Base-by-base conservation (phyloP, 225 moss, liverwort and hornwort genomes). In the Marchantia paleacea region DNA sequence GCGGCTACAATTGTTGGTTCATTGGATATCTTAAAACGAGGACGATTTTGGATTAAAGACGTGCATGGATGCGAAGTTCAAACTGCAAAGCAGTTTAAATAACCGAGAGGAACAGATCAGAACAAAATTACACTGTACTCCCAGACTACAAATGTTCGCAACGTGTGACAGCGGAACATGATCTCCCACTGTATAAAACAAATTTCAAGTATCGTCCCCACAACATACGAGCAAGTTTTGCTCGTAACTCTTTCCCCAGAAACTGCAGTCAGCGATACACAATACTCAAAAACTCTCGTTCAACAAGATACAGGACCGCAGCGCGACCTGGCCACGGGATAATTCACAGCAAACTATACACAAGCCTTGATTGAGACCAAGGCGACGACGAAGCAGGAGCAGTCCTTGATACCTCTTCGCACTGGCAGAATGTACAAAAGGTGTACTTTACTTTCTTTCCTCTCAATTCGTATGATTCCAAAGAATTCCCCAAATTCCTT, bases 31-130 rank as follows among this genome's bases (percentile, higher is more conserved):
- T 39, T 7, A 16, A 16, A 10, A 24, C 24, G n/a, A 51, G 11
- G 72, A 66, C 11, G 5, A 58, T 12, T 15, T 18, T 7, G 60
- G 22, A 60, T 18, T 16, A 62, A n/a, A 12, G 29, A 71, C 71
- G 48, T n/a, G 51, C 50, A 72, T 72, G 51, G 72, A 50, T 72
- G 50, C 10, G 25, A 48, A 72, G 15, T n/a, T 12, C 11, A 72
- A 72, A 72, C 72, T 72, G 72, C 72, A 72, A 72, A 72, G 72
- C 72, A 72, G 72, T 72, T 72, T 71, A 18, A 71, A 51, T 71
- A 51, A 51, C 72, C 25, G 51, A 51, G 50, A 51, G 50, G 12
- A 72, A 72, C 39, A 71, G 49, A 49, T 71, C 20, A 71, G 71
- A 48, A 11, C 49, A 20, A 18, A 72, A 72, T 20, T 47, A n/a